Evolutionary conservation across 2,329 filamentous ascomycete species (phyloP).

Genomic region (Alternaria brassicicola): DNA sequence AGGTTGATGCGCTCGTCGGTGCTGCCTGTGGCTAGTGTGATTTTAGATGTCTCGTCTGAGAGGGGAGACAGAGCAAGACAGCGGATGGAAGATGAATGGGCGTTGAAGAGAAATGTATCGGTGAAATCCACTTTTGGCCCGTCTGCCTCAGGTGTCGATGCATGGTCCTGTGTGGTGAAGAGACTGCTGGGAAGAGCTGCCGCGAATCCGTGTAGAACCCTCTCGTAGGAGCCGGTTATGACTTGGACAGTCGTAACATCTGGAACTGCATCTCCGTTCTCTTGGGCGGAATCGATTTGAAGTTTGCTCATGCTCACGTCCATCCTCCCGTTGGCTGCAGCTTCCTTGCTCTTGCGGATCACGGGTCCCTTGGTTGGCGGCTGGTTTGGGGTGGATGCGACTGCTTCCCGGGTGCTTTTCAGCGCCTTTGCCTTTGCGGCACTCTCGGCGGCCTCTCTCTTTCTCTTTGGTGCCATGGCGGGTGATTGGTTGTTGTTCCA

Average conservation of each 20-base stretch:
- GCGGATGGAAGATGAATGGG: conserved; percentile 87
- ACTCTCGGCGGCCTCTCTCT: conserved; percentile 36
- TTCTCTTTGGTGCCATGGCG: conserved; percentile 44
- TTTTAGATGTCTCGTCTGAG: conserved; percentile 75
- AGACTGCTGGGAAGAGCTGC: conserved; percentile 65
- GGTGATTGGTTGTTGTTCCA: conserved; percentile 11
- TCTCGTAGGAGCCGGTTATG: conserved; percentile 91
- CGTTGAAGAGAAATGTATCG: conserved; percentile 95
- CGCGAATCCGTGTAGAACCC: conserved; percentile 86
- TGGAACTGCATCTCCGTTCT: conserved; percentile 6
- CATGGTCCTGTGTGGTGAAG: conserved; percentile 36
- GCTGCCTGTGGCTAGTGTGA: conserved; percentile 87
- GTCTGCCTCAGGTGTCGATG: conserved; percentile 26
- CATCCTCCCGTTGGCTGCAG: conserved; percentile 23
- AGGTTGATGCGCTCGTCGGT: conserved; percentile 96
- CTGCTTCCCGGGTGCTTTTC: conserved; percentile 38
- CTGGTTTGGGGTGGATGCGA: conserved; percentile 25
- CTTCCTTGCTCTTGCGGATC: conserved; percentile 24
- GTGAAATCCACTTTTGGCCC: conserved; percentile 67
- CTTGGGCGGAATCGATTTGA: conserved; percentile 10
- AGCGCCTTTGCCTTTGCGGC: conserved; percentile 26
- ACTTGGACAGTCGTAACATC: conserved; percentile 71
- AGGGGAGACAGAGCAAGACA: conserved; percentile 80
- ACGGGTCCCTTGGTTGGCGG: conserved; percentile 20
- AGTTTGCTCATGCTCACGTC: conserved; percentile 27